These are phyloP conservation scores for Leishmania arabica DNA, from an alignment of 208 protist genomes.

Conservation along the genomic window DNA sequence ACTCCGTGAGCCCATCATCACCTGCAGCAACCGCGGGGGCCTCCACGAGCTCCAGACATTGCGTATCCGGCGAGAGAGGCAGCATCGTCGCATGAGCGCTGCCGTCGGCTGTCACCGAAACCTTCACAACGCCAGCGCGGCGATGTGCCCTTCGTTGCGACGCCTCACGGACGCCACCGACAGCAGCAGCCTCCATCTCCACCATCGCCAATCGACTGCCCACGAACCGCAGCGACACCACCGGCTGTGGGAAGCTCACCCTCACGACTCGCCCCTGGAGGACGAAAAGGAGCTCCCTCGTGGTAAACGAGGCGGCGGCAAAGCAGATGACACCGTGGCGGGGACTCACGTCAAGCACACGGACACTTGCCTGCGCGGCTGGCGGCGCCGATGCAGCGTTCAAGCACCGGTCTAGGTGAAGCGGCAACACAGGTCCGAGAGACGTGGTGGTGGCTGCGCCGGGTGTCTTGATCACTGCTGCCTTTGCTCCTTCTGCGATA, in stretches of 20 bases:
- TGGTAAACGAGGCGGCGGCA: not conserved
- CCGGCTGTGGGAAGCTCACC: slow-evolving; percentile 32
- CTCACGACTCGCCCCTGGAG: slow-evolving; percentile 32
- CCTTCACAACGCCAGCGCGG: slow-evolving; percentile 26
- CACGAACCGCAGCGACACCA: slow-evolving; percentile 30
- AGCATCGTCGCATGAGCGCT: slow-evolving; percentile 19
- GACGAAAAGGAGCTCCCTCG: slow-evolving; percentile 14
- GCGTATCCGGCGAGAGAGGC: slow-evolving; percentile 9
- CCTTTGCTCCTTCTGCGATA: not conserved
- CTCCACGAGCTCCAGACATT: slow-evolving; percentile 26
- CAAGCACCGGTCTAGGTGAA: slow-evolving; percentile 25
- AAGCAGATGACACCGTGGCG: slow-evolving; percentile 25
- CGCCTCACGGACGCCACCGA: not conserved
- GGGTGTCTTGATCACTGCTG: not conserved
- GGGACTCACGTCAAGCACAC: slow-evolving; percentile 22
- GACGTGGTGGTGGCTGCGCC: too few relatives aligned
- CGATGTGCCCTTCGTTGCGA: not conserved
- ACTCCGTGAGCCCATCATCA: not conserved
- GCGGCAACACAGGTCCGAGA: slow-evolving; percentile 13
- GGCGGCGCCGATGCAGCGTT: slow-evolving; percentile 1
- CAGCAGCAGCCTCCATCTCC: slow-evolving; percentile 8
- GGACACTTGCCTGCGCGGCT: not conserved
- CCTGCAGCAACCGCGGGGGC: not conserved
- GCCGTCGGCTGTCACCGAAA: slow-evolving; percentile 7
- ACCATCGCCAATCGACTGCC: slow-evolving; percentile 12